A percentile compares a stretch with the other conserved stretches of the same genome.
Evolutionary conservation across 176 grass and related monocot genomes (phyloP).

Genomic region (Triticum turgidum): DNA sequence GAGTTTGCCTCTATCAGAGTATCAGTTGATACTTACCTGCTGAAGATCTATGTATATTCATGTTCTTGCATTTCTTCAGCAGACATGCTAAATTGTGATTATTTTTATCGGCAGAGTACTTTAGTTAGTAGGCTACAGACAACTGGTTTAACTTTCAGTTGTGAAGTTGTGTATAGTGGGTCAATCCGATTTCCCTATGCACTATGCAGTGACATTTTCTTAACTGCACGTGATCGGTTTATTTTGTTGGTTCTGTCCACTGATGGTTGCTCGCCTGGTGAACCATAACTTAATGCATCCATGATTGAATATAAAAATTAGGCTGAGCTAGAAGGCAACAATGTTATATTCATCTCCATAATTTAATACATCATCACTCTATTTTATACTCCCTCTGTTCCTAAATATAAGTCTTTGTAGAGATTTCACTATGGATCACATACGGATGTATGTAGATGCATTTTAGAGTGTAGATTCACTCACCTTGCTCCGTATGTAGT

Average conservation of each 20-base stretch:
- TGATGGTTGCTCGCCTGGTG: neutral
- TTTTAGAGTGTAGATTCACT: too few species aligned
- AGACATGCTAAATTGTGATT: neutral
- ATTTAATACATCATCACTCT: neutral
- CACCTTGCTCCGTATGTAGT: too few species aligned
- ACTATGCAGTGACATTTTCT: neutral
- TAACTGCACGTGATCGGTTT: neutral
- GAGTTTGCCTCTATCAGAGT: neutral
- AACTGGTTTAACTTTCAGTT: neutral
- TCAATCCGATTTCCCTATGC: neutral
- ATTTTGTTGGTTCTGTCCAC: neutral
- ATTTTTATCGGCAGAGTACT: neutral
- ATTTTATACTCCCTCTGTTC: neutral
- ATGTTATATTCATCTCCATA: neutral
- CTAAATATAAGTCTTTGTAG: too few species aligned
- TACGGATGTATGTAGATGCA: too few species aligned
- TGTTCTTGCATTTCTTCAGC: neutral
- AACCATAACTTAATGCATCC: constrained; percentile 5
- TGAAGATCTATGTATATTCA: neutral
- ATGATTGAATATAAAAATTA: neutral
- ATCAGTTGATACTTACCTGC: neutral
- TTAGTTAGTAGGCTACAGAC: neutral
- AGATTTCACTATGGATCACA: too few species aligned
- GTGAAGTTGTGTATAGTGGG: neutral
- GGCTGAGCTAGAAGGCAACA: neutral